These are phyloP conservation scores for Dicorynia guianensis DNA, from an alignment of 306 rosid species.

Conservation along the genomic window DNA sequence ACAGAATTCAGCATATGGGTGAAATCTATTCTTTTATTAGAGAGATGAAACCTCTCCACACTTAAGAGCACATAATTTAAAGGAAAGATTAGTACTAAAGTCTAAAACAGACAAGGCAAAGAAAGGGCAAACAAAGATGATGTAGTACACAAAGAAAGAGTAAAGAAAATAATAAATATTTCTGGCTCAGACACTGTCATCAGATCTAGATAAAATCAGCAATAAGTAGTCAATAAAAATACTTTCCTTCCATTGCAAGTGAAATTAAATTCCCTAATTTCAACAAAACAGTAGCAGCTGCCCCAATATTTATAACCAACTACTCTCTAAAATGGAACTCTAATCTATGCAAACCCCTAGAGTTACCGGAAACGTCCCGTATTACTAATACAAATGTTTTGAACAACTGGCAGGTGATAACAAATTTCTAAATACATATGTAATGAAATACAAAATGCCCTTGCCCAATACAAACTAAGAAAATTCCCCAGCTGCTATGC, in stretches of 20 bases:
- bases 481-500: slow-evolving; percentile 1
- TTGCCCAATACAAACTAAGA: background rate
- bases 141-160: background rate
- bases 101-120: background rate
- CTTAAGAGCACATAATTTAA: background rate
- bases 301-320: background rate
- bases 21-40: background rate
- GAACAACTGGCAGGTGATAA: background rate
- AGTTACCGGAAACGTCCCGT: background rate
- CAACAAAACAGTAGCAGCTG: background rate
- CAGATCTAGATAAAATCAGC: background rate
- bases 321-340: background rate
- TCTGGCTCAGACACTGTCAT: slow-evolving; percentile 6
- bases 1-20: slow-evolving; percentile 3
- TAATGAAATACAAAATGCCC: slow-evolving; percentile 13
- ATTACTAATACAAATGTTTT: background rate
- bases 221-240: slow-evolving; percentile 14
- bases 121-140: background rate
- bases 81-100: background rate
- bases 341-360: background rate
- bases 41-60: slow-evolving; percentile 7
- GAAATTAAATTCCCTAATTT: slow-evolving; percentile 17
- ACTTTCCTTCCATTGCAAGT: background rate
- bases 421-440: background rate
- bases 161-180: background rate